Conservation (phyloP, 225 moss, liverwort and hornwort species). For the Bryum argenteum region DNA sequence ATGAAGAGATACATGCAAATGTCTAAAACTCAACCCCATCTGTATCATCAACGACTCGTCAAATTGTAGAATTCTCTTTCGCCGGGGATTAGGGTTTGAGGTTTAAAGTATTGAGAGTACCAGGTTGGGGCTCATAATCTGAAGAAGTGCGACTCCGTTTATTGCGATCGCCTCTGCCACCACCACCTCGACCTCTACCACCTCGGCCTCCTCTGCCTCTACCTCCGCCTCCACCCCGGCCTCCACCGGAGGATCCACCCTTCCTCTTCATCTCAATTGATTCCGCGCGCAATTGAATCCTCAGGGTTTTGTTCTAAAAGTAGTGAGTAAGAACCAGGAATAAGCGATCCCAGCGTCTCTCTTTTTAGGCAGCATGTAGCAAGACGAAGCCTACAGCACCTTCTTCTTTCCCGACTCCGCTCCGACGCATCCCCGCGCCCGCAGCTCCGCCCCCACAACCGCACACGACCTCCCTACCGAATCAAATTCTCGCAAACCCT, state of each 20-base stretch:
- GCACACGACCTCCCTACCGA: neutral
- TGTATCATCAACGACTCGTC: too few relatives aligned
- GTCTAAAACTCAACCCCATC: neutral
- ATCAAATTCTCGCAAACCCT: conserved; percentile 13
- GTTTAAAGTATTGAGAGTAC: conserved; percentile 6
- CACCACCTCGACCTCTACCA: conserved; percentile 28
- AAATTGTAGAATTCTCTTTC: too few relatives aligned
- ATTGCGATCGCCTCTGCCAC: conserved; percentile 35
- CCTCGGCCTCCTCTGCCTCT: conserved; percentile 36
- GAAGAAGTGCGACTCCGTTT: conserved; percentile 46
- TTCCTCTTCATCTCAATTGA: conserved; percentile 60
- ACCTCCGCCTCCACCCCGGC: conserved; percentile 24
- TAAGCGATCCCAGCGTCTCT: conserved; percentile 93
- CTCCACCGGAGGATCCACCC: conserved; percentile 37
- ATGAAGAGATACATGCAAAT: neutral
- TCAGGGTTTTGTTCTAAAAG: too few relatives aligned
- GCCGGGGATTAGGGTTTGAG: too few relatives aligned
- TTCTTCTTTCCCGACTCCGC: conserved; percentile 29
- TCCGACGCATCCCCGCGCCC: conserved; percentile 38
- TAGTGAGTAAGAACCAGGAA: too few relatives aligned
- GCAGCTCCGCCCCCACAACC: neutral
- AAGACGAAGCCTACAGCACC: conserved; percentile 40
- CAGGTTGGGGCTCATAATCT: conserved; percentile 42
- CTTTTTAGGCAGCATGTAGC: conserved; percentile 99
- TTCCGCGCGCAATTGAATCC: too few relatives aligned